Evolutionary conservation across 768 basidiomycete species (phyloP).

Genomic region (Termitomyces sp.): DNA sequence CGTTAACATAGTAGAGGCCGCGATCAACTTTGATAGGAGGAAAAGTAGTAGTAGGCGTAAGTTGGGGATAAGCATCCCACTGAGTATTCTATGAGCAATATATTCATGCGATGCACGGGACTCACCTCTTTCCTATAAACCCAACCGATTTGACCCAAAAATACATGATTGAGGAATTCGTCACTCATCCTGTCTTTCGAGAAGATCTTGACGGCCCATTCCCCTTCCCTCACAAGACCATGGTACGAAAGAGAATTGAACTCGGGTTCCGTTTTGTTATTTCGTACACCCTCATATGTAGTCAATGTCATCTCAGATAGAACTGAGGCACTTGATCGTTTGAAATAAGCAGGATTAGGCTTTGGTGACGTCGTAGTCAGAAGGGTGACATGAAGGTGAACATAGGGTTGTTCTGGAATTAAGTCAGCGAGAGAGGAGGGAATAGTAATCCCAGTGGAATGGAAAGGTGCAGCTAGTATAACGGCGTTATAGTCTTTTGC

Average conservation of each 20-base stretch:
- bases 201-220: slow-evolving; percentile 88
- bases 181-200: slow-evolving; percentile 63
- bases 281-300: slow-evolving; percentile 56
- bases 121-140: slow-evolving; percentile 73
- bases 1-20: slow-evolving; percentile 88
- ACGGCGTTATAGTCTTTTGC: slow-evolving; percentile 62
- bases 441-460: slow-evolving; percentile 58
- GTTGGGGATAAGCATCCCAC: slow-evolving; percentile 81
- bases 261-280: slow-evolving; percentile 60
- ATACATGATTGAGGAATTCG: slow-evolving; percentile 65
- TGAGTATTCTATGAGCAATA: slow-evolving; percentile 21
- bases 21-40: slow-evolving; percentile 75
- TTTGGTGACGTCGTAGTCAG: slow-evolving; percentile 70
- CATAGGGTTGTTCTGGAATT: slow-evolving; percentile 72
- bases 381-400: slow-evolving; percentile 85
- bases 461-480: slow-evolving; percentile 86
- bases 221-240: slow-evolving; percentile 48
- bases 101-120: neutral
- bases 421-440: slow-evolving; percentile 44
- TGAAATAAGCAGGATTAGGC: slow-evolving; percentile 69
- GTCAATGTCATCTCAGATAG: slow-evolving; percentile 73
- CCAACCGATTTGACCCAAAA: slow-evolving; percentile 74
- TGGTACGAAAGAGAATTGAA: slow-evolving; percentile 90
- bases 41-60: slow-evolving; percentile 64
- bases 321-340: slow-evolving; percentile 36